phyloP scores from a whole-genome alignment of 2,329 filamentous ascomycete genomes.

The Colletotrichum brevisporum region DNA sequence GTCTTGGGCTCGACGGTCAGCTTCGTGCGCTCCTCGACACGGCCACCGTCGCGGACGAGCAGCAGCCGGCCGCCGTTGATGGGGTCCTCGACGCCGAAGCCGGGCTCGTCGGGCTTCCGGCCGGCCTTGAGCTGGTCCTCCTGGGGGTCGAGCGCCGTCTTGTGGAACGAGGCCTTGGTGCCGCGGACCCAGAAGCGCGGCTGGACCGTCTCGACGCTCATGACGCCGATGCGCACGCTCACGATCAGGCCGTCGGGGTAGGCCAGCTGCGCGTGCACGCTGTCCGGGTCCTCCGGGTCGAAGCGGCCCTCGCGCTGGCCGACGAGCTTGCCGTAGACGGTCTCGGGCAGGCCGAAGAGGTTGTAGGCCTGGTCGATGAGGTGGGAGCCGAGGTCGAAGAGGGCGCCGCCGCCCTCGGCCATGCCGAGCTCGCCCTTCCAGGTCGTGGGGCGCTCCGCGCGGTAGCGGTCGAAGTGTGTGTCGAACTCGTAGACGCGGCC shows the following conservation, averaged over 20 bases:
- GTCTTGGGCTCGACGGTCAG: conserved; percentile 76
- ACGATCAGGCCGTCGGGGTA: conserved; percentile 76
- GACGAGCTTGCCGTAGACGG: conserved; percentile 77
- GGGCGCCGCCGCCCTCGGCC: conserved; percentile 73
- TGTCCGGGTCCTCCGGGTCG: conserved; percentile 68
- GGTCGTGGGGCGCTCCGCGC: conserved; percentile 67
- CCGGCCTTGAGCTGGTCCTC: conserved; percentile 81
- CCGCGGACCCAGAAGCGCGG: conserved; percentile 84
- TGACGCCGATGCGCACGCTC: conserved; percentile 77
- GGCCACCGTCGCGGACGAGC: conserved; percentile 65
- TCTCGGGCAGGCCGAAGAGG: conserved; percentile 77
- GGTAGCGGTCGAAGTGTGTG: conserved; percentile 85
- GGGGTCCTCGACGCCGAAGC: conserved; percentile 76
- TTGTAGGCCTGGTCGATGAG: conserved; percentile 81
- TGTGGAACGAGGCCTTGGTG: conserved; percentile 81
- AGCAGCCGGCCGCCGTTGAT: conserved; percentile 70
- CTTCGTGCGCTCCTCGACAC: conserved; percentile 62
- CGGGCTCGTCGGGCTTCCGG: conserved; percentile 70
- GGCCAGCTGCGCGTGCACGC: conserved; percentile 74
- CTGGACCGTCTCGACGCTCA: conserved; percentile 79
- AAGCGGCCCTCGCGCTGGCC: conserved; percentile 70
- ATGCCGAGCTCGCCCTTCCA: conserved; percentile 78
- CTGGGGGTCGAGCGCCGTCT: conserved; percentile 79
- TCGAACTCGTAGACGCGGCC: conserved; percentile 84
- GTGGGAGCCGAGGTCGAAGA: conserved; percentile 84